These are phyloP conservation scores for Onygenales sp. DNA, from an alignment of 2,329 filamentous ascomycete species.

Conservation along the genomic window DNA sequence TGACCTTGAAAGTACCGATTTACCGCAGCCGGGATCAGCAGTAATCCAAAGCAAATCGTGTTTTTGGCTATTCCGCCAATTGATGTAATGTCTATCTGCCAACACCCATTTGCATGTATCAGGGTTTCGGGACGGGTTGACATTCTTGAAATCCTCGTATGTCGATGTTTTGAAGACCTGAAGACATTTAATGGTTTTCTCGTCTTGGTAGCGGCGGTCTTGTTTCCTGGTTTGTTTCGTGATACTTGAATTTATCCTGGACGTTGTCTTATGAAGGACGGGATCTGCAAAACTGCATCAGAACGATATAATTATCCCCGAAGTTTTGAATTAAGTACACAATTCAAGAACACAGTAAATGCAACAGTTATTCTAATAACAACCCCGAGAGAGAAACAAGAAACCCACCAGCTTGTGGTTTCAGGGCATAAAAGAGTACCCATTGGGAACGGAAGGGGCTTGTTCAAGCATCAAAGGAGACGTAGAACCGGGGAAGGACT, in stretches of 20 bases:
- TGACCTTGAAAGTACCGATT: conserved; percentile 33
- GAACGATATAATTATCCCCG: no score
- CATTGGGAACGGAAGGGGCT: no score
- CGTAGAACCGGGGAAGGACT: no score
- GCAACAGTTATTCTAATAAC: no score
- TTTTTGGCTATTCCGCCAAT: conserved; percentile 11
- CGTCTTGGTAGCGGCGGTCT: neutral
- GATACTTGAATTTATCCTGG: neutral
- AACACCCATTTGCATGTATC: conserved; percentile 17
- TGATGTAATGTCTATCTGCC: conserved; percentile 7
- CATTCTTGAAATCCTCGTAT: conserved; percentile 14
- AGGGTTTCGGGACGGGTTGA: conserved; percentile 7
- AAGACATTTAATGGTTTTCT: neutral
- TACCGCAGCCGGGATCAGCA: conserved; percentile 37
- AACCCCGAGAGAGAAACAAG: no score
- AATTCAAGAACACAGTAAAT: no score
- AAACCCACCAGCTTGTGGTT: no score
- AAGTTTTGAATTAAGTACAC: no score
- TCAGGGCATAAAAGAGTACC: no score
- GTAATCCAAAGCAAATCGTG: conserved; percentile 28
- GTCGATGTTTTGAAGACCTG: neutral
- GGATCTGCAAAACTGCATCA: neutral
- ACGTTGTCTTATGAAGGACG: neutral
- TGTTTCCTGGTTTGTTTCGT: neutral
- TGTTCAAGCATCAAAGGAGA: no score